Evolutionary conservation across 352 stramenopile species (phyloP).

Genomic region (Pythium dissotocum): DNA sequence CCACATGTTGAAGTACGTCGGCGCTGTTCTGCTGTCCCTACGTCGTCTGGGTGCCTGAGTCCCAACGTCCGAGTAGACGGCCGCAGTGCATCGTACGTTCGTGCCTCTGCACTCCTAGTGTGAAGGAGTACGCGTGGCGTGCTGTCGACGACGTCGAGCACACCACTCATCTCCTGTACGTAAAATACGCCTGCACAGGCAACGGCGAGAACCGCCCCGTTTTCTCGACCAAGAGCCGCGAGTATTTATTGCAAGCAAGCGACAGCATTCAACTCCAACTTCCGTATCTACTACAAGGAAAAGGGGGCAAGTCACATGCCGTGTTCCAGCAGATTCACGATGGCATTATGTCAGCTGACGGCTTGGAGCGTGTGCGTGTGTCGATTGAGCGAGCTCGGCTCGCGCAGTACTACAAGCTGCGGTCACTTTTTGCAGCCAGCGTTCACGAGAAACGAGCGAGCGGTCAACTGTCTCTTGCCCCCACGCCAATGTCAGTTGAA

Average conservation of each 20-base stretch:
- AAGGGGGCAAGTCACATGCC: not conserved
- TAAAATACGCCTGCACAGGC: not conserved
- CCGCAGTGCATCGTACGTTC: not conserved
- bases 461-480: not conserved
- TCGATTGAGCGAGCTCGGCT: not conserved
- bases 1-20: not conserved
- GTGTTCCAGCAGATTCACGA: not conserved
- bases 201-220: not conserved
- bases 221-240: not conserved
- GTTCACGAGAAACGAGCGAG: not conserved
- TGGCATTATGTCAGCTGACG: not conserved
- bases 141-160: constrained; percentile 1
- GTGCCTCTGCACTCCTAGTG: not conserved
- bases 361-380: not conserved
- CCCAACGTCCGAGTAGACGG: not conserved
- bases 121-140: constrained; percentile 1
- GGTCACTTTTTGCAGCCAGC: constrained; percentile 1
- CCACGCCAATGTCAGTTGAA: not conserved
- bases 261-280: not conserved
- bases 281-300: not conserved
- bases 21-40: not conserved
- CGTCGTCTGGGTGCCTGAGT: not conserved
- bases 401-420: not conserved
- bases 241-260: not conserved
- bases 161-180: not conserved